These are phyloP conservation scores for Thermomyces lanuginosus DNA, from an alignment of 2,329 filamentous ascomycete species.

Conservation along the genomic window DNA sequence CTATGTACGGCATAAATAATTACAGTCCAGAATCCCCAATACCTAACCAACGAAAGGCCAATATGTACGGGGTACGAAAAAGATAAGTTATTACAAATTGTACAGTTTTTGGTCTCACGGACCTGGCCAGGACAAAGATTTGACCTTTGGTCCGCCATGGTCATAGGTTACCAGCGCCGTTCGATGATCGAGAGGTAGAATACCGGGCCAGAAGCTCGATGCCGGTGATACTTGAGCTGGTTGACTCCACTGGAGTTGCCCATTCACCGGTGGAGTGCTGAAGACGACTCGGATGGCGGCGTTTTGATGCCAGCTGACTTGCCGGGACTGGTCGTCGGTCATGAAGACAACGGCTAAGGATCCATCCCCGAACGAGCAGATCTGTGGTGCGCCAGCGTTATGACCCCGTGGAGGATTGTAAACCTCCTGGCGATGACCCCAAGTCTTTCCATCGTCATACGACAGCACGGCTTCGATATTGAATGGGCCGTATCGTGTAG, in stretches of 20 bases:
- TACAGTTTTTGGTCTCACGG: too few species aligned
- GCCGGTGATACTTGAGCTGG: constrained; percentile 16
- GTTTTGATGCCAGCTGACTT: constrained; percentile 24
- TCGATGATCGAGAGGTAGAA: constrained; percentile 16
- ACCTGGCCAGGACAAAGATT: constrained; percentile 12
- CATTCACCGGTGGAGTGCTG: constrained; percentile 17
- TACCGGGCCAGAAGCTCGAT: constrained; percentile 25
- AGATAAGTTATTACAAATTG: too few species aligned
- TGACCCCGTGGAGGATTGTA: constrained; percentile 24
- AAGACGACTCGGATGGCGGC: constrained; percentile 29
- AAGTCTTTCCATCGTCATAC: constrained; percentile 29
- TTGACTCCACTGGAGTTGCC: constrained; percentile 20
- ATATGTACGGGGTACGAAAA: background rate
- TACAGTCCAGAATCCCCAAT: too few species aligned
- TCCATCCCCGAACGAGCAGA: constrained; percentile 25
- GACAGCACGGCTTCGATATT: constrained; percentile 31
- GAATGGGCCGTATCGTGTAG: constrained; percentile 28
- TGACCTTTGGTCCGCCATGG: constrained; percentile 14
- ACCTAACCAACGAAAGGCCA: too few species aligned
- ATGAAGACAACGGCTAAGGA: constrained; percentile 31
- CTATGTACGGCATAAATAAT: too few species aligned
- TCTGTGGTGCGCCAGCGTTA: constrained; percentile 33
- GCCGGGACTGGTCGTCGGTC: constrained; percentile 29
- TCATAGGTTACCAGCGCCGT: constrained; percentile 17
- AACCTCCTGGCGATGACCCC: constrained; percentile 27